Conservation (phyloP, 805 yeast genomes). For the Saturnispora galanensis region DNA sequence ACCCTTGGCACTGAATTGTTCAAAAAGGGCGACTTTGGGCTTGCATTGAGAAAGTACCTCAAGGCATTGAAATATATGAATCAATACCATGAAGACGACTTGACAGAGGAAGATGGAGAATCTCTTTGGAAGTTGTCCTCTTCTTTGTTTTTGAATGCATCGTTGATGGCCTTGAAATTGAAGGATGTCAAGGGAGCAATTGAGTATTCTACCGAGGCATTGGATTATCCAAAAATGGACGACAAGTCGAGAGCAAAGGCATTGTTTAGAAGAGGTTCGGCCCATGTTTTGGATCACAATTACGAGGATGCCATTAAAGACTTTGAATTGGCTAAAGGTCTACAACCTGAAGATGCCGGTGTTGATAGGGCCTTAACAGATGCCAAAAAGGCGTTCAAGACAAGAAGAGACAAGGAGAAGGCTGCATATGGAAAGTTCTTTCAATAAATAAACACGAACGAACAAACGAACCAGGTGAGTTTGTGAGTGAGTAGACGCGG, state of each 20-base stretch:
- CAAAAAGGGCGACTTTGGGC: conserved; percentile 49
- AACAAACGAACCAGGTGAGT: too few relatives aligned
- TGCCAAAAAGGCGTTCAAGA: conserved; percentile 41
- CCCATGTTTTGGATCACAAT: conserved; percentile 51
- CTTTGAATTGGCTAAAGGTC: conserved; percentile 52
- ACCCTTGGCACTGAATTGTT: conserved; percentile 68
- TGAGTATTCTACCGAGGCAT: conserved; percentile 53
- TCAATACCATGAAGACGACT: conserved; percentile 66
- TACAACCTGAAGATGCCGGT: conserved; percentile 65
- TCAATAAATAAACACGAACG: conserved; percentile 1
- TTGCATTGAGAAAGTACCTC: conserved; percentile 57
- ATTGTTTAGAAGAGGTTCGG: conserved; percentile 74
- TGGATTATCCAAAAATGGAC: conserved; percentile 49
- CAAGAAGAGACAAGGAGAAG: conserved; percentile 57
- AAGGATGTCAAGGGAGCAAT: conserved; percentile 45
- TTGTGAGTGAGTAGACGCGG: too few relatives aligned
- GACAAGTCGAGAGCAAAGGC: conserved; percentile 77
- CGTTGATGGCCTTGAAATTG: conserved; percentile 63
- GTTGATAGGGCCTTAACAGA: conserved; percentile 55
- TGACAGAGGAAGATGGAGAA: conserved; percentile 43
- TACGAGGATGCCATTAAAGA: conserved; percentile 61
- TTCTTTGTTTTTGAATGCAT: conserved; percentile 60
- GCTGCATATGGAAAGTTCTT: conserved; percentile 70
- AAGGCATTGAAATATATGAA: conserved; percentile 64
- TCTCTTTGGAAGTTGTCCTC: conserved; percentile 45